Percentiles rank a stretch among this genome's conserved stretches.
Conservation (phyloP, 371 early-diverging fungal genomes). For the Synchytrium microbalum region DNA sequence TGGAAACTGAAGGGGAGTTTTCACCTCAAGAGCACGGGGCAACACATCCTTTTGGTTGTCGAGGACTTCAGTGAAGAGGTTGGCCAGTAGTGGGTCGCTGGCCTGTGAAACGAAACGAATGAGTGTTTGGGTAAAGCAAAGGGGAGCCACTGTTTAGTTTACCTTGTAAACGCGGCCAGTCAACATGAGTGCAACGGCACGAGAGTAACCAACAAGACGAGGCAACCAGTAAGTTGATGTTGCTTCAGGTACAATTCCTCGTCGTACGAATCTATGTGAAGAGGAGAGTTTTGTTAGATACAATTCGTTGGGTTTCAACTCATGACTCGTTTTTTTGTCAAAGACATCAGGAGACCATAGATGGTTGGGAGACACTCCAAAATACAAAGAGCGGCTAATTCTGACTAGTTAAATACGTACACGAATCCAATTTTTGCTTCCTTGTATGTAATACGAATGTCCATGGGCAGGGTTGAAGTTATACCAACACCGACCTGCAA, state of each 20-base stretch:
- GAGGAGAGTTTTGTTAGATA: background rate
- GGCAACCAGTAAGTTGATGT: background rate
- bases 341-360: no score
- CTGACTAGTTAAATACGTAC: no score
- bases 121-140: no score
- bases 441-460: conserved; percentile 15
- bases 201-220: conserved; percentile 15
- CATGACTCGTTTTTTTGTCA: no score
- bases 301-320: no score
- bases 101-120: no score
- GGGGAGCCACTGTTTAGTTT: no score
- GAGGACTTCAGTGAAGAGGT: conserved; percentile 16
- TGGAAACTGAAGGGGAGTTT: no score
- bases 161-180: conserved; percentile 12
- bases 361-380: no score
- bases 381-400: no score
- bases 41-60: conserved; percentile 18
- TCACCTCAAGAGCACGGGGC: conserved; percentile 11
- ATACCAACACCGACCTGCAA: conserved; percentile 11
- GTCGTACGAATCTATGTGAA: background rate
- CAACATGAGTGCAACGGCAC: conserved; percentile 15
- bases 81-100: background rate
- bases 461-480: conserved; percentile 17
- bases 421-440: conserved; percentile 23
- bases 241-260: background rate